phyloP scores from a whole-genome alignment of 805 yeast species.

The Pichia manshurica region DNA sequence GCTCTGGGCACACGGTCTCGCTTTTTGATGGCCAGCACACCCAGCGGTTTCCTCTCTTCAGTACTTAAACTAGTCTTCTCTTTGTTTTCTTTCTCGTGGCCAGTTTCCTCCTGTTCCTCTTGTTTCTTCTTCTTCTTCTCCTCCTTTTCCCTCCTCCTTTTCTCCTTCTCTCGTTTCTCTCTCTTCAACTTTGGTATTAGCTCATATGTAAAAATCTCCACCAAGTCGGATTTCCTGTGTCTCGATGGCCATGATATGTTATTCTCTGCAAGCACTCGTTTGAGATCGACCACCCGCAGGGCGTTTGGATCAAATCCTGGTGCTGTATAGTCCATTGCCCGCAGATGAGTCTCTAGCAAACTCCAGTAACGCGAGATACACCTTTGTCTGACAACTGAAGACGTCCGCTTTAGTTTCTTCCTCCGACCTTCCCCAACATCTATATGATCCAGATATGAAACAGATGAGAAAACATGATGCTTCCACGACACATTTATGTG shows the following conservation, averaged over 20 bases:
- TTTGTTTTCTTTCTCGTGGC: too few species aligned
- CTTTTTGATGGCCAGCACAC: neutral
- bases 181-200: conserved; percentile 9
- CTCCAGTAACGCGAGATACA: neutral
- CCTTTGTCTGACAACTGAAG: too few species aligned
- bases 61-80: too few species aligned
- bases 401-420: too few species aligned
- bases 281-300: conserved; percentile 59
- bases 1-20: too few species aligned
- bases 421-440: too few species aligned
- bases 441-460: neutral
- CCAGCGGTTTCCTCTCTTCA: neutral
- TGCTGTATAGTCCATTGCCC: conserved; percentile 3
- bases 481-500: neutral
- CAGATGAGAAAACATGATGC: neutral
- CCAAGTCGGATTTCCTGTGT: conserved; percentile 59
- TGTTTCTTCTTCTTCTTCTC: neutral
- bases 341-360: too few species aligned
- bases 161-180: neutral
- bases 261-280: conserved; percentile 52
- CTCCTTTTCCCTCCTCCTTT: too few species aligned
- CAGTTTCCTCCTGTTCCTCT: too few species aligned
- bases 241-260: conserved; percentile 47
- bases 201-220: conserved; percentile 24
- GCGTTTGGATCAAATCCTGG: conserved; percentile 58